Percentiles rank a stretch among this genome's conserved stretches.
These are phyloP conservation scores for Quercus cerris DNA, from an alignment of 306 rosid species.

Conservation along the genomic window DNA sequence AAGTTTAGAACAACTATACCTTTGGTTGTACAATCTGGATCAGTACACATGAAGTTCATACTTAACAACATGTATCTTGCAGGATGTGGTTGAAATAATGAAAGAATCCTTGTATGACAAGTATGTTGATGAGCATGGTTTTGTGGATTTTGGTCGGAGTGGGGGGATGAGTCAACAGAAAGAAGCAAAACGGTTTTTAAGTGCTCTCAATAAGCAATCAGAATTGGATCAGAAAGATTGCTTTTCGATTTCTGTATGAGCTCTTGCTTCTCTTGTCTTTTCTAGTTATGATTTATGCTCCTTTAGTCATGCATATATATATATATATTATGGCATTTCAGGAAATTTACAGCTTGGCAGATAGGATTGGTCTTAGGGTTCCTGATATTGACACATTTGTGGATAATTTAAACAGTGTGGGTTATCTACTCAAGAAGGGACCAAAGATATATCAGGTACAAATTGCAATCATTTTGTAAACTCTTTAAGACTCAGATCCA, in stretches of 20 bases:
- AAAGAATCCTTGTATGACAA: conserved; percentile 92
- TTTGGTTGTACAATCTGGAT: conserved; percentile 8
- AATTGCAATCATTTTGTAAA: background rate
- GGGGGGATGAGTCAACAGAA: conserved; percentile 99
- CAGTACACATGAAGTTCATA: background rate
- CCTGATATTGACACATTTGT: conserved; percentile 84
- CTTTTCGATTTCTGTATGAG: conserved; percentile 70
- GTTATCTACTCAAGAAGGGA: conserved; percentile 87
- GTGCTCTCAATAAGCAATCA: conserved; percentile 89
- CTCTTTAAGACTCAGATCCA: background rate
- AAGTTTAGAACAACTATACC: background rate
- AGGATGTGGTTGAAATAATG: conserved; percentile 98
- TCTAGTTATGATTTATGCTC: background rate
- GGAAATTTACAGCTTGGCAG: conserved; percentile 93
- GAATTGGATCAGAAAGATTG: conserved; percentile 83
- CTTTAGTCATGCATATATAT: background rate
- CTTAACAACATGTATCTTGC: conserved; percentile 28
- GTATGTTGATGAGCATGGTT: conserved; percentile 89
- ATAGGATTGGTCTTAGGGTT: conserved; percentile 72
- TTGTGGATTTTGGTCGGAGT: conserved; percentile 90
- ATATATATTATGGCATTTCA: conserved; percentile 30
- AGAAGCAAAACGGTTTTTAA: conserved; percentile 87
- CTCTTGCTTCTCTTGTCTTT: conserved; percentile 13
- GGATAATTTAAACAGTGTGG: conserved; percentile 75
- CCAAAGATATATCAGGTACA: conserved; percentile 85